Base-by-base conservation (phyloP, 805 yeast species). In the Metschnikowia similis region DNA sequence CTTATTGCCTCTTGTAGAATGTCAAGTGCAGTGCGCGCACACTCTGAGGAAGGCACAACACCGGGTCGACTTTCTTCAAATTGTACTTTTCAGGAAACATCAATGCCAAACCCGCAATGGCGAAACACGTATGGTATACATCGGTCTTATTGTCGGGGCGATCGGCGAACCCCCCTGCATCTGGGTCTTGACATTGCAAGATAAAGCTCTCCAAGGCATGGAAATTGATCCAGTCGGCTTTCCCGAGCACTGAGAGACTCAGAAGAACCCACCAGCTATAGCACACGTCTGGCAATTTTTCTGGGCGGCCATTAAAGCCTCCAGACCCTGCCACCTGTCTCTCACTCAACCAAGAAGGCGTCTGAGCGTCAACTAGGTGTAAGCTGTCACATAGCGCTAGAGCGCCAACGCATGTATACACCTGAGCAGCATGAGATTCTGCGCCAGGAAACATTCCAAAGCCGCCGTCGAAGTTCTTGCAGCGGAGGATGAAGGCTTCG, bases 181-280 rank as follows among this genome's bases (percentile, higher is more conserved):
- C 81, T 0, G 64, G 64, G 65, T 92, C 97, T 65, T 94, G 99
- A 42, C 94, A 83, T 2, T 65, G 61, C 36, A 92, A 66, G 4
- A 94, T 90, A 61, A 90, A 94, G 2, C 68, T 65, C 47, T 77
- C 76, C 49, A 94, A 70, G 57, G 78, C 81, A 4, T 69, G 75
- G 29, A 72, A 74, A 61, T 89, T 85, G n/a, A 94, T 85, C 90
- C 96, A 90, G 55, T 87, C 79, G 16, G 83, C 65, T 53, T 79
- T 82, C 0, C 71, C 80, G 17, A 92, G 72, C 35, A 89, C 83
- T 0, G 86, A 77, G 50, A 91, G 67, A 2, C 89, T 78, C 1
- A 95, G 85, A 21, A 90, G 65, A 8, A 90, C 96, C 99, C 99
- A 94, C 96, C 97, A 94, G 58, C 94, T 84, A 65, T 94, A 94